Base-by-base conservation (phyloP, 2,329 filamentous ascomycete species). In the Fusarium foetens region DNA sequence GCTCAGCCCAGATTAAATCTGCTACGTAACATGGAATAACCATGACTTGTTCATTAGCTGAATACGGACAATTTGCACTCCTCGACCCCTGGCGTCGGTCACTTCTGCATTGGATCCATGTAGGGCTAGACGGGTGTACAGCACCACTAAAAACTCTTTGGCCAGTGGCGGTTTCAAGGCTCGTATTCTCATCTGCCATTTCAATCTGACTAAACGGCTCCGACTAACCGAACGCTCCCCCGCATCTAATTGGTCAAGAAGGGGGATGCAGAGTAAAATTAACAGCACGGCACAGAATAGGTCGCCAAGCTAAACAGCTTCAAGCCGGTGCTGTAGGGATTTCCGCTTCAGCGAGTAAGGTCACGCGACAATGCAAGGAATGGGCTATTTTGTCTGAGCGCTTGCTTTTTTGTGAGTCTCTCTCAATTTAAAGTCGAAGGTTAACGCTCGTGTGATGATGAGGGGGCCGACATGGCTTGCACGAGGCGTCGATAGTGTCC, bases 141-240 rank as follows among this genome's bases (percentile, higher is more conserved):
- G 27, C 27, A 25, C 12, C 27, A 31, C 27, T 29, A 48, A 11
- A 38, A 21, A 21, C 31, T 45, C 19, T 27, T 23, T 43, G 49
- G 43, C 16, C 43, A 68, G 63, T 68, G 66, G 64, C 64, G 49
- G 66, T 63, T 68, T 68, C 64, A 64, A 63, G 38, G 48, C 66
- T 68, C 66, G 66, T 68, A 68, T 68, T 66, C 12, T 43, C 39
- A 52, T 46, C 29, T 46, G 41, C 38, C 53, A 58, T 31, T 43
- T 31, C 31, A 43, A 42, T 58, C 51, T 61, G 27, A 41, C 25
- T 13, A 66, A 48, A 48, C 62, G 39, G 39, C 48, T 57, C 64
- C 66, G 64, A 52, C 49, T 68, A 68, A 68, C 66, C 64, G 66
- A 63, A 21, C 17, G 13, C 29, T 45, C 6, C 7, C 19, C 23